Evolutionary conservation across 2,329 filamentous ascomycete species (phyloP), one percentile per base, ranked within the genome.

Genomic region (Penicillium sp.): DNA sequence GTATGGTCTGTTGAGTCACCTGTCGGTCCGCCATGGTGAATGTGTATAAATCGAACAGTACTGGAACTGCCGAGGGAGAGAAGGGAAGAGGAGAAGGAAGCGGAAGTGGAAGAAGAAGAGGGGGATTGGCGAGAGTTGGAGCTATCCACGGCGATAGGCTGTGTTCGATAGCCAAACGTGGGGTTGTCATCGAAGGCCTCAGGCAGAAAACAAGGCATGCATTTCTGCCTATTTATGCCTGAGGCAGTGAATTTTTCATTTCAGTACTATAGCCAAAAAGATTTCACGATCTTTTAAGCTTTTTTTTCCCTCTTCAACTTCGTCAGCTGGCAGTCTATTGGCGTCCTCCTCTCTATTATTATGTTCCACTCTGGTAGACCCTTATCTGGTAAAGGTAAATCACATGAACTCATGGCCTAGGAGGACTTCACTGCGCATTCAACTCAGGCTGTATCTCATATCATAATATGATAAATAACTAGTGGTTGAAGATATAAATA

Each of bases 1-100:
- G 76, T 60, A 86, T 79, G 65, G 77, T 80, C 62, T 82, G 78
- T 54, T 81, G 73, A 37, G 78, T 80, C 31, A 80, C 74, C 55
- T 81, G 81, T 48, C 76, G 71, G 52, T 77, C 74, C 55, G 74
- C 73, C 77, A 81, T 81, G 63, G 50, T 67, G 26, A 31, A 9
- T 9, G 18, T 16, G 28, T 19, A 26, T 29, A 44, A 13, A 45
- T n/a, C 5, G 24, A 28, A 28, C 24, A 28, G 24, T 28, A 10
- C 10, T 28, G 24, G 24, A 5, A 28, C 10, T 28, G 24, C 5
- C 24, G 24, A 11, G 19, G n/a, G 13, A 31, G 10, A 31, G 18
- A 13, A 1, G 18, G 18, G 13, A 16, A 9, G 16, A 19, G 62
- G 42, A 10, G 5, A n/a, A 19, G 9, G 5, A 16, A 14, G n/a